Evolutionary conservation across 805 yeast genomes (phyloP), one percentile per base, ranked within the genome.

Genomic region (Limtongia smithiae): DNA sequence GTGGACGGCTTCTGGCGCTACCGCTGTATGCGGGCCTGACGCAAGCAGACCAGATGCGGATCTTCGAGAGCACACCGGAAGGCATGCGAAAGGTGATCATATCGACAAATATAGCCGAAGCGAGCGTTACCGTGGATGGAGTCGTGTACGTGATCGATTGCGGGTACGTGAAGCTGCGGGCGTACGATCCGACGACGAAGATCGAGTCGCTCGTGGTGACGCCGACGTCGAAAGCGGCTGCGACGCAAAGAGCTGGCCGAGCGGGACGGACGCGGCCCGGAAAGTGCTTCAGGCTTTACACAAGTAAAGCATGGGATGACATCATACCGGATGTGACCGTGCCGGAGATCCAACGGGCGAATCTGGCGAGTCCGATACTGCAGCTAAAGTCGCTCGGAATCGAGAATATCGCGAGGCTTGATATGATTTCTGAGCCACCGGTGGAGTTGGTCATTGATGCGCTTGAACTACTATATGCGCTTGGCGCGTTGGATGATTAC

Each of bases 21-120:
- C 93, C 95, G 1, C 80, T 85, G 35, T 85, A 87, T 67, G 82
- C 94, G 0, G 76, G 88, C 2, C 63, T 85, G 47, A 88, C 93
- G 0, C 76, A 82, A 1, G 90, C 84, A 58, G 67, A 81, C 24
- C 94, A 85, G 61, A 69, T 72, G 24, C 73, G 72, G 56, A 79
- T 86, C 11, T 86, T 85, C 63, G 69, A 69, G 33, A 73, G 71
- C 37, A 70, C 81, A 3, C 69, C 71, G 41, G 57, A 64, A 18
- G 67, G 66, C 2, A 68, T 73, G 28, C 68, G 95, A 43, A 87
- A 87, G 62, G 83, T 85, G 36, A 81, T 88, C 24, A 80, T 87
- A 32, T 85, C 95, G 0, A 87, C 95, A 0, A 87, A 87, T 60
- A 84, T 87, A 48, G 96, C 95, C 0, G 95, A 87, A 63, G 86